Conservation (phyloP, 768 basidiomycete species). For the Boletales sp. region DNA sequence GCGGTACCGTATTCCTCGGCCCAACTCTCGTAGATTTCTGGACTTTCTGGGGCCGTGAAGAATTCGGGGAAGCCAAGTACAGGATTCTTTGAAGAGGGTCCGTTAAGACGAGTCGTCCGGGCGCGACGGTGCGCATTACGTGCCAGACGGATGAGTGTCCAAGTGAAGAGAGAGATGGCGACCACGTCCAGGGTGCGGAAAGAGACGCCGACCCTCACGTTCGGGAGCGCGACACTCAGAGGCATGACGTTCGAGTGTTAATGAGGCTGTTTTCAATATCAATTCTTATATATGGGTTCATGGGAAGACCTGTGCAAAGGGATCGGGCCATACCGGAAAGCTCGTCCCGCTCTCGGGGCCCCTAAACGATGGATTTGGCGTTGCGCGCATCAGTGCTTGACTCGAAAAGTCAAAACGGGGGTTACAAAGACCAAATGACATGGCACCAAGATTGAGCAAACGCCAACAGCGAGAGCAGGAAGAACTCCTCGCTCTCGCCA, state of each 20-base stretch:
- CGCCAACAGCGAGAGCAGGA: constrained; percentile 84
- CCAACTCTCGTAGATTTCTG: constrained; percentile 45
- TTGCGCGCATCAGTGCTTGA: no score
- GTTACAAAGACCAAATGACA: constrained; percentile 22
- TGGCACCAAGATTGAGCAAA: constrained; percentile 77
- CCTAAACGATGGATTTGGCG: no score
- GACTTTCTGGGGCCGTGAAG: constrained; percentile 29
- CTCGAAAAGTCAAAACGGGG: no score
- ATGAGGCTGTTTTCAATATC: neutral
- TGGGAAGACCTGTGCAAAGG: neutral
- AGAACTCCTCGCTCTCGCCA: constrained; percentile 59
- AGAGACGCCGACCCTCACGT: neutral
- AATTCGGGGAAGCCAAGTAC: constrained; percentile 38
- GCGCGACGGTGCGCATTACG: constrained; percentile 7
- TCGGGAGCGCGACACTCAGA: neutral
- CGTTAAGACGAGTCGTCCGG: constrained; percentile 36
- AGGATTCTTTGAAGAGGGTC: constrained; percentile 40
- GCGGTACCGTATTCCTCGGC: constrained; percentile 43
- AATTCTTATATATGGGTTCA: no score
- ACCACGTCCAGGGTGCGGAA: constrained; percentile 6
- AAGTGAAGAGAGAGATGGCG: constrained; percentile 13
- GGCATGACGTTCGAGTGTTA: neutral
- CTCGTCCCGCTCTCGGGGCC: no score
- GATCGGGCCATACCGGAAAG: no score
- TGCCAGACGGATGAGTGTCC: constrained; percentile 12